These are phyloP conservation scores for Ilex paraguariensis DNA, from an alignment of 305 asterid genomes.

Conservation along the genomic window DNA sequence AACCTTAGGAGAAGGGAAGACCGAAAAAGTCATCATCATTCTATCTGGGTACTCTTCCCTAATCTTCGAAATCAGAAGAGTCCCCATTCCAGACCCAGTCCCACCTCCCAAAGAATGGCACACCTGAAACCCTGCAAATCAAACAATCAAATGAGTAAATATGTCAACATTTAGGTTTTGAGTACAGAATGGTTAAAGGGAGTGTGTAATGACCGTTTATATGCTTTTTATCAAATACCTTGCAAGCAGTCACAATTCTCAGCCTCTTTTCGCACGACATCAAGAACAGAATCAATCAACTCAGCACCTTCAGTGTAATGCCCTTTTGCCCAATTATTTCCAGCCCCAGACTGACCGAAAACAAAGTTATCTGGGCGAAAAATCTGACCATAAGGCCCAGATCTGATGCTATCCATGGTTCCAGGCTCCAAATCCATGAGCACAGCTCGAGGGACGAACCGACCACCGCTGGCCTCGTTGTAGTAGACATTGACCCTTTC, in stretches of 20 bases:
- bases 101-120: conserved; percentile 21
- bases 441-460: conserved; percentile 18
- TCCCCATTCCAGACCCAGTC: conserved; percentile 20
- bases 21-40: too few species aligned
- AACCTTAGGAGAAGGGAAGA: conserved; percentile 5
- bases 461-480: conserved; percentile 14
- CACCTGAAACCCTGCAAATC: conserved; percentile 12
- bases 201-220: too few species aligned
- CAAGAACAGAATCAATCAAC: conserved; percentile 15
- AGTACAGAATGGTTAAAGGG: too few species aligned
- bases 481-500: conserved; percentile 19
- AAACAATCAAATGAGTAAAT: neutral
- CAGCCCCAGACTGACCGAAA: too few species aligned
- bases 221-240: conserved; percentile 1
- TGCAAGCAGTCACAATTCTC: conserved; percentile 18
- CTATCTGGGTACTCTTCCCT: too few species aligned
- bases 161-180: too few species aligned
- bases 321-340: conserved; percentile 6
- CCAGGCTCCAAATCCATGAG: conserved; percentile 19
- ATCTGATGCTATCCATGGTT: conserved; percentile 15
- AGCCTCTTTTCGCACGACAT: conserved; percentile 18
- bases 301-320: conserved; percentile 18
- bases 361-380: too few species aligned
- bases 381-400: conserved; percentile 3
- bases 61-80: conserved; percentile 3